Evolutionary conservation across 352 stramenopile species (phyloP).

Genomic region (Pythium guiyangense): DNA sequence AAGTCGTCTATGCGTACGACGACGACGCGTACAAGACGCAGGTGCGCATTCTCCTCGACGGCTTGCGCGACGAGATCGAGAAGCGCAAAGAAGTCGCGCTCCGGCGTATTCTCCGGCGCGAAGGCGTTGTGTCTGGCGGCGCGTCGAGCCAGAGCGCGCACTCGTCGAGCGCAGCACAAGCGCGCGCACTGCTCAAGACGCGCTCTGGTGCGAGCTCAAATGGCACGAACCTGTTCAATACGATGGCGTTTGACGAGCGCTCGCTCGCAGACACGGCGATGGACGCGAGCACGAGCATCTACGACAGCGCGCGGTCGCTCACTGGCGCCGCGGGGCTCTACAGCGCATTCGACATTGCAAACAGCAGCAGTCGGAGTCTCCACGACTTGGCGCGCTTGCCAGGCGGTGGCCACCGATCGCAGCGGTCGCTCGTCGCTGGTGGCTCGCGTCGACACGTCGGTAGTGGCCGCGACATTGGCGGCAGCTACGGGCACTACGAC

Average conservation of each 20-base stretch:
- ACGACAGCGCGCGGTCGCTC: constrained; percentile 27
- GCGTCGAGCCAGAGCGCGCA: constrained; percentile 3
- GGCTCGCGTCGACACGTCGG: constrained; percentile 14
- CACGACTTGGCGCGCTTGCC: constrained; percentile 7
- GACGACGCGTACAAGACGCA: constrained; percentile 74
- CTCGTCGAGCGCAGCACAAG: constrained; percentile 9
- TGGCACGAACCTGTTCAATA: constrained; percentile 26
- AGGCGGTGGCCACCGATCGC: constrained; percentile 20
- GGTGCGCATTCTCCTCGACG: constrained; percentile 73
- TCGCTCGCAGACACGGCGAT: constrained; percentile 25
- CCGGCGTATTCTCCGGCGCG: constrained; percentile 42
- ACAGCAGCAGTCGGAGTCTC: constrained; percentile 18
- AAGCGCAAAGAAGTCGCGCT: constrained; percentile 71
- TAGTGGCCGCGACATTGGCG: constrained; percentile 22
- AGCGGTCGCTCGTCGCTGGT: constrained; percentile 25
- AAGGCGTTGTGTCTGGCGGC: constrained; percentile 10
- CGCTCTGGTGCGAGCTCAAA: constrained; percentile 18
- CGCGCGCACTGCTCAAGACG: constrained; percentile 8
- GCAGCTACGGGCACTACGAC: constrained; percentile 28
- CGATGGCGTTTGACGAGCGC: constrained; percentile 46
- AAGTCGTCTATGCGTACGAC: constrained; percentile 76
- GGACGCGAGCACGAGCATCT: constrained; percentile 15
- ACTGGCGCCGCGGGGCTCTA: constrained; percentile 3
- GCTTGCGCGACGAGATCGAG: constrained; percentile 79
- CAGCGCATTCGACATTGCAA: constrained; percentile 14